A percentile compares a stretch with the other conserved stretches of the same genome.
These are phyloP conservation scores for Tothia fuscella DNA, from an alignment of 2,329 filamentous ascomycete species.

Conservation along the genomic window DNA sequence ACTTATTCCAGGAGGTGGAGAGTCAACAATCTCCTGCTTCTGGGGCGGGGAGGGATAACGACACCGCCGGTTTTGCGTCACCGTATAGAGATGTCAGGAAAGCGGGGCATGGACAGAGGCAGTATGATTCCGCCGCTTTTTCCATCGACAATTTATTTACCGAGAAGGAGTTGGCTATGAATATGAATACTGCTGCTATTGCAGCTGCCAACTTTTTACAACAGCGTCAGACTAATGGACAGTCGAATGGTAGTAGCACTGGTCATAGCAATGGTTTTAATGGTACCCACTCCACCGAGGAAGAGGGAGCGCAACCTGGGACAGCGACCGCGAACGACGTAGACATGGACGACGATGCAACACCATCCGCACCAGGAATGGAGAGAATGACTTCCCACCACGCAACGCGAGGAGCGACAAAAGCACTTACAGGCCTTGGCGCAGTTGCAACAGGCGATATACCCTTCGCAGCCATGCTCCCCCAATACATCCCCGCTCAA, in stretches of 20 bases:
- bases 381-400: constrained; percentile 47
- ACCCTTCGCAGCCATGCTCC: constrained; percentile 23
- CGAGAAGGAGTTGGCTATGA: constrained; percentile 52
- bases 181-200: constrained; percentile 48
- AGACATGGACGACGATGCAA: constrained; percentile 19
- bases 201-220: constrained; percentile 45
- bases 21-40: constrained; percentile 8
- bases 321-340: constrained; percentile 11
- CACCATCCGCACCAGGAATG: constrained; percentile 43
- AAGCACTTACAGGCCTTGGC: constrained; percentile 44
- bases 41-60: constrained; percentile 35
- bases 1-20: constrained; percentile 37
- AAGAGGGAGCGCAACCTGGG: neutral
- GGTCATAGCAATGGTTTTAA: constrained; percentile 23
- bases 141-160: constrained; percentile 54
- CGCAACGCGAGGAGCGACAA: constrained; percentile 38
- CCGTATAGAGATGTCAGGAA: constrained; percentile 43
- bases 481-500: constrained; percentile 25
- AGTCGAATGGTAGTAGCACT: constrained; percentile 15
- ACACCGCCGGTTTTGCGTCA: constrained; percentile 35
- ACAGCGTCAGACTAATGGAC: constrained; percentile 18
- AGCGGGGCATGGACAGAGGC: constrained; percentile 38
- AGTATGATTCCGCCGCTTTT: constrained; percentile 47
- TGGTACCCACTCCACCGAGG: constrained; percentile 12
- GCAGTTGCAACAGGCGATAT: constrained; percentile 26